phyloP scores from a whole-genome alignment of 1,139 yeast genomes.

The Yarrowia galli region DNA sequence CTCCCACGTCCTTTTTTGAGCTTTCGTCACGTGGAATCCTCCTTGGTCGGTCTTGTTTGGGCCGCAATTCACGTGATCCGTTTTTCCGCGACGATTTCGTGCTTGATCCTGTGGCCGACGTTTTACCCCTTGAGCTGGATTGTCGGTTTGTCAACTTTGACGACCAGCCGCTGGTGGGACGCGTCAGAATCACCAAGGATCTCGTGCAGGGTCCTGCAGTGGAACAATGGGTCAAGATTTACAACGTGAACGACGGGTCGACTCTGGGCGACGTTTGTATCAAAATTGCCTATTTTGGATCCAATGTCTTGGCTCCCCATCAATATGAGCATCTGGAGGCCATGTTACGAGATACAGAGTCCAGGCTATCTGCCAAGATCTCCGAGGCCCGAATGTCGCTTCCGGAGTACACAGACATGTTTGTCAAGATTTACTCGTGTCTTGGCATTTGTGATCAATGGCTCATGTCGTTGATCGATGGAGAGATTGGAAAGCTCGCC shows the following conservation, averaged over 20 bases:
- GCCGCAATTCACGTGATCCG: slow-evolving; percentile 55
- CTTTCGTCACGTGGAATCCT: slow-evolving; percentile 43
- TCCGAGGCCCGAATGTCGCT: slow-evolving; percentile 20
- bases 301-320: slow-evolving; percentile 65
- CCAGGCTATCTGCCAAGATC: slow-evolving; percentile 47
- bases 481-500: slow-evolving; percentile 54
- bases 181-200: slow-evolving; percentile 39
- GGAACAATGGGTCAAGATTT: slow-evolving; percentile 31
- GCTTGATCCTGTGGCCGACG: slow-evolving; percentile 53
- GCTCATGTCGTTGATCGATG: slow-evolving; percentile 71
- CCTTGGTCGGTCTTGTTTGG: slow-evolving; percentile 64
- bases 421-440: slow-evolving; percentile 37
- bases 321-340: slow-evolving; percentile 65
- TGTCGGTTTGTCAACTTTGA: slow-evolving; percentile 31
- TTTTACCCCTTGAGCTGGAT: slow-evolving; percentile 14
- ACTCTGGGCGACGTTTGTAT: slow-evolving; percentile 62
- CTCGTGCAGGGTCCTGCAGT: slow-evolving; percentile 30
- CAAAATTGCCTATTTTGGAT: slow-evolving; percentile 61
- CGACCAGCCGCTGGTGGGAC: slow-evolving; percentile 47
- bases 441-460: slow-evolving; percentile 58
- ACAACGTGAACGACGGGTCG: slow-evolving; percentile 32
- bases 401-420: slow-evolving; percentile 20
- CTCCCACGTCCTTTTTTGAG: slow-evolving; percentile 24
- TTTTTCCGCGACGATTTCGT: slow-evolving; percentile 66
- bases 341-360: slow-evolving; percentile 54